Evolutionary conservation across 208 protist species (phyloP).

Genomic region (Plasmodiophora brassicae): DNA sequence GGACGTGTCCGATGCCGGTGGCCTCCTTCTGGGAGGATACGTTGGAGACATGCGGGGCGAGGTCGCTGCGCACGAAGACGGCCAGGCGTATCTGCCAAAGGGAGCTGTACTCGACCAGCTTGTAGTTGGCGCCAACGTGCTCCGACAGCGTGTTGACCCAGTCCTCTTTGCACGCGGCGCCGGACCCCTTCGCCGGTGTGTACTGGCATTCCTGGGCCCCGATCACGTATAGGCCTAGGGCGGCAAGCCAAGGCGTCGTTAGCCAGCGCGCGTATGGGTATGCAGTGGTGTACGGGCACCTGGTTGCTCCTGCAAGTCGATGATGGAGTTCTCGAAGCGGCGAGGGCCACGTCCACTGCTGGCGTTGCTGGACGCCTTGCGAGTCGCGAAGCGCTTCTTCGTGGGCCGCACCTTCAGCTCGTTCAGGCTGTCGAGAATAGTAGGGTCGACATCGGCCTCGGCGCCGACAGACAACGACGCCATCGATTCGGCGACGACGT

Average conservation of each 20-base stretch:
- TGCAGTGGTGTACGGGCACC: no score
- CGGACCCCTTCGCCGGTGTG: not conserved
- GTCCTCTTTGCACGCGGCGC: not conserved
- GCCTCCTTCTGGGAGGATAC: not conserved
- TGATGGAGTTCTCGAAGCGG: no score
- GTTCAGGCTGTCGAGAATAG: constrained; percentile 6
- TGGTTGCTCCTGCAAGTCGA: no score
- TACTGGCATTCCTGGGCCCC: constrained; percentile 7
- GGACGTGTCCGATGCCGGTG: constrained; percentile 48
- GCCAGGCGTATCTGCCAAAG: constrained; percentile 27
- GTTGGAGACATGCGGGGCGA: not conserved
- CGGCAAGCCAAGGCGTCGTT: no score
- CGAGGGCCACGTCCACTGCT: no score
- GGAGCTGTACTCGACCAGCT: constrained; percentile 7
- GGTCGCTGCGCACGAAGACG: not conserved
- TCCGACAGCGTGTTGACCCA: not conserved
- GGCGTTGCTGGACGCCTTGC: no score
- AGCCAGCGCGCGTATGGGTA: no score
- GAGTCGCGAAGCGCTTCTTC: no score
- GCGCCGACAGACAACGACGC: not conserved
- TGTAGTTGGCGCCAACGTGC: not conserved
- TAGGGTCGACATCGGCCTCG: no score
- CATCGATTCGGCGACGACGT: not conserved
- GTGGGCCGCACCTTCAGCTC: constrained; percentile 1
- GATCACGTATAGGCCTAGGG: not conserved